Base-by-base conservation (phyloP, 2,329 filamentous ascomycete genomes). In the Rhytidhysteron rufulum region DNA sequence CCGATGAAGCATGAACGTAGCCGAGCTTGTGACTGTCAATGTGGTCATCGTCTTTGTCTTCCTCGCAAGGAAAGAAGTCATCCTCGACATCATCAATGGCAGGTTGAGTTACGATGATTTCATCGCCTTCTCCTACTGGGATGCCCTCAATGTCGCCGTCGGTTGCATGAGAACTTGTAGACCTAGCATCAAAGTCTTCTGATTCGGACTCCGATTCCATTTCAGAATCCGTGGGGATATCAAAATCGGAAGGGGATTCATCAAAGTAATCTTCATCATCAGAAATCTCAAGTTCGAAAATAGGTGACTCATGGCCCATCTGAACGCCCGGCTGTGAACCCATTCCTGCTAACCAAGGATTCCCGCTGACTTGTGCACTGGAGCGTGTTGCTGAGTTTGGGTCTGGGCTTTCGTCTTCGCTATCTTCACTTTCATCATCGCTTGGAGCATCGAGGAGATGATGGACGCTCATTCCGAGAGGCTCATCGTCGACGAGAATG, bases 381-480 rank as follows among this genome's bases (percentile, higher is more conserved):
- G 74, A 77, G 5, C 75, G 63, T 15, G 58, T 46, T 13, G 53
- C 45, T 13, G 64, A 52, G 27, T 54, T 55, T 21, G 53, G 50
- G 31, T 49, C 46, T 6, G 53, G 51, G 36, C 52, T 50, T 13
- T 65, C 62, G 8, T 68, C 69, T 11, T 62, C 63, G 20, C 58
- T 60, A 4, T 71, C 68, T 4, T 64, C 68, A 27, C 78, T 75
- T 31, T 77, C 74, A 32, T 71, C 65, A 9, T 77, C 73, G 42
- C 76, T 78, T 9, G 78, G 71, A 10, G 71, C 68, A 54, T 96
- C 91, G 2, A 97, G 79, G 82, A 97, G 91, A 63, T 97, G 91
- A 57, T 97, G 91, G 0, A 97, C 91, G 17, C 88, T 96, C 87
- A 97, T 93, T 10, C 91, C 91, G 55, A 89, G 93, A 0, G 87